Conservation (phyloP, 805 yeast genomes). For the Barnettozyma sp. region DNA sequence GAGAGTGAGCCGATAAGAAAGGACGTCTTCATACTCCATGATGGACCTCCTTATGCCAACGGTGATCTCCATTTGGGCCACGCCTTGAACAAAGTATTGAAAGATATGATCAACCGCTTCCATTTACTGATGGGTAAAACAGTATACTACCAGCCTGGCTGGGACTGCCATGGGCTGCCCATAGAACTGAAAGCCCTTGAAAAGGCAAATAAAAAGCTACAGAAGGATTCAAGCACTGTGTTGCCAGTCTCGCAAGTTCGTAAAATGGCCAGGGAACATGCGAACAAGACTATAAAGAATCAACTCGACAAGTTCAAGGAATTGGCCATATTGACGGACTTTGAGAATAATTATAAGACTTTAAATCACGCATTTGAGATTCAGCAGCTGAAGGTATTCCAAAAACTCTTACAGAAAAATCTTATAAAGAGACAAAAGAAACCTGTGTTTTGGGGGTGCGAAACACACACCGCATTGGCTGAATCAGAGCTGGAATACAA, state of each 20-base stretch:
- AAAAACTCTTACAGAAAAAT: slow-evolving; percentile 53
- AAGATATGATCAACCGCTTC: slow-evolving; percentile 76
- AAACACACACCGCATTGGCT: slow-evolving; percentile 88
- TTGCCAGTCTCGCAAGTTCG: slow-evolving; percentile 51
- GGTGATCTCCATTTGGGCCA: slow-evolving; percentile 92
- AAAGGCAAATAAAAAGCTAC: slow-evolving; percentile 31
- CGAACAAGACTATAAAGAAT: slow-evolving; percentile 51
- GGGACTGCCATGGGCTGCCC: slow-evolving; percentile 99
- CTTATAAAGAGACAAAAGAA: slow-evolving; percentile 78
- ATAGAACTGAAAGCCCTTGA: slow-evolving; percentile 82
- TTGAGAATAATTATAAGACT: slow-evolving; percentile 67
- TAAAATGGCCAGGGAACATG: slow-evolving; percentile 60
- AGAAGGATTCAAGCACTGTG: slow-evolving; percentile 29
- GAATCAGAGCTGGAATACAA: slow-evolving; percentile 94
- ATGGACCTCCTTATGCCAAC: slow-evolving; percentile 98
- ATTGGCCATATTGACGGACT: slow-evolving; percentile 81
- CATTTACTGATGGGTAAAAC: slow-evolving; percentile 56
- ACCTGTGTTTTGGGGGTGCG: slow-evolving; percentile 98
- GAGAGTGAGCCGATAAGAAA: slow-evolving; percentile 25
- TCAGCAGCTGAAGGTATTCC: slow-evolving; percentile 66
- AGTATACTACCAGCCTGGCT: slow-evolving; percentile 80
- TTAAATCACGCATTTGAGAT: slow-evolving; percentile 64
- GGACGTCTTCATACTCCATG: slow-evolving; percentile 66
- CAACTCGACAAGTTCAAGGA: slow-evolving; percentile 61
- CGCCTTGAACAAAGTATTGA: slow-evolving; percentile 80